Percentiles rank a stretch among this genome's conserved stretches.
phyloP scores from a whole-genome alignment of 1,284 basidiomycete species.

The Trametes hirsuta region DNA sequence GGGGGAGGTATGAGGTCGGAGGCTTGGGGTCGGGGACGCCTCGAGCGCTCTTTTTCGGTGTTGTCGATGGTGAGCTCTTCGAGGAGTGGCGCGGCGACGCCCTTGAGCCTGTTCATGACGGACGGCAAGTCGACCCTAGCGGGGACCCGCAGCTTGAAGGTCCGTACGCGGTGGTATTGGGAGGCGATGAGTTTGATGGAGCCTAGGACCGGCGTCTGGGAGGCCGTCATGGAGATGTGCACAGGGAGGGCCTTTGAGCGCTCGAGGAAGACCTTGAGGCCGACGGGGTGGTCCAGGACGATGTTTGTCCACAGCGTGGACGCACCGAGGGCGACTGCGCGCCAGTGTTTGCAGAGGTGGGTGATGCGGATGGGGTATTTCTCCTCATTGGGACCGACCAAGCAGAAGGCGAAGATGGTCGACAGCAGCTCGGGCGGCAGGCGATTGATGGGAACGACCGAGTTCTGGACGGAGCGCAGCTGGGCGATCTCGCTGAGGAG shows the following conservation, averaged over 20 bases:
- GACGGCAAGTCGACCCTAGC: neutral
- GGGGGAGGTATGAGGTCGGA: neutral
- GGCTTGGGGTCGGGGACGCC: neutral
- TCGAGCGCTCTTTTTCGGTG: neutral
- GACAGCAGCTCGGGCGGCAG: constrained; percentile 7
- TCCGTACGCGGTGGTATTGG: neutral
- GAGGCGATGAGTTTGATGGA: neutral
- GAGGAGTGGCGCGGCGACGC: neutral
- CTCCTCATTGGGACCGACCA: neutral
- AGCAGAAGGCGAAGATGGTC: constrained; percentile 2
- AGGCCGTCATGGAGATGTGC: neutral
- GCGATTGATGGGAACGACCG: neutral
- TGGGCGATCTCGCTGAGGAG: neutral
- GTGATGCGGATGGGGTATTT: neutral
- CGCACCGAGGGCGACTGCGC: neutral
- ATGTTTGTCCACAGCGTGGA: constrained; percentile 6
- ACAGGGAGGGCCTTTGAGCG: constrained; percentile 7
- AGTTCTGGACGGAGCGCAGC: neutral
- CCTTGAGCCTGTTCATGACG: neutral
- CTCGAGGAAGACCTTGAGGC: constrained; percentile 1
- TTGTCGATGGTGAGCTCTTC: constrained; percentile 3
- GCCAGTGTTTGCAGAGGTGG: constrained; percentile 10
- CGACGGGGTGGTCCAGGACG: neutral
- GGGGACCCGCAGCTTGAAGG: neutral
- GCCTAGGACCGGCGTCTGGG: neutral